Percentiles rank a stretch among this genome's conserved stretches.
Conservation (phyloP, 2,329 filamentous ascomycete genomes). For the Verticillium dahliae region DNA sequence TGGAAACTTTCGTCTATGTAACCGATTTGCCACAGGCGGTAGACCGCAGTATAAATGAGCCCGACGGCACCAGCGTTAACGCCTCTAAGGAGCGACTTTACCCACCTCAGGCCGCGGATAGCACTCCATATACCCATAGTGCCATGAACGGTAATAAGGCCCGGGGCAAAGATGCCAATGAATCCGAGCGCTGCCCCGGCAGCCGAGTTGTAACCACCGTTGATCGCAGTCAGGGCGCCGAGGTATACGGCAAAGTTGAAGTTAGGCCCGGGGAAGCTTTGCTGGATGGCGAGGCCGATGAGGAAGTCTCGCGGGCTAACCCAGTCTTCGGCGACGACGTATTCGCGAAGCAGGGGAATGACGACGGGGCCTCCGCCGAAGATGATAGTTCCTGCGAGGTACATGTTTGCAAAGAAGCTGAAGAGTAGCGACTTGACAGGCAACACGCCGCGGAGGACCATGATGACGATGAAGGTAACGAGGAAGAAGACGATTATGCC, state of each 20-base stretch:
- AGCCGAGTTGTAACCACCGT: constrained; percentile 25
- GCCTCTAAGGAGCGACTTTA: constrained; percentile 44
- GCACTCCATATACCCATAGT: constrained; percentile 50
- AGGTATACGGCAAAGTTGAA: constrained; percentile 48
- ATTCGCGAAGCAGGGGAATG: constrained; percentile 55
- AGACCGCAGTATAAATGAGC: constrained; percentile 58
- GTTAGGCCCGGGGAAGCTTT: constrained; percentile 53
- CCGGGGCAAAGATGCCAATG: constrained; percentile 46
- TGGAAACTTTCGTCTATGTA: constrained; percentile 43
- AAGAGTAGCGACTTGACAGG: constrained; percentile 33
- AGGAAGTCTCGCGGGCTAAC: constrained; percentile 65
- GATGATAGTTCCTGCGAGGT: constrained; percentile 64
- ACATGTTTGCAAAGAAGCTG: constrained; percentile 65
- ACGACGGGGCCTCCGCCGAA: constrained; percentile 61
- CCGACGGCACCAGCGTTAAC: constrained; percentile 56
- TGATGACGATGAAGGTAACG: constrained; percentile 46
- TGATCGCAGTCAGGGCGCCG: constrained; percentile 40
- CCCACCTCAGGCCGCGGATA: constrained; percentile 35
- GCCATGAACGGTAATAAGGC: constrained; percentile 41
- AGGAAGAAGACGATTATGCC: constrained; percentile 43
- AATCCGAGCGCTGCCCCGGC: constrained; percentile 45
- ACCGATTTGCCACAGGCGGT: constrained; percentile 56
- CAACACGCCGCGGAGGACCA: constrained; percentile 41
- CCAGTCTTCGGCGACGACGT: constrained; percentile 63
- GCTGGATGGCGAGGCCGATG: constrained; percentile 64